A percentile compares a stretch with the other conserved stretches of the same genome.
phyloP scores from a whole-genome alignment of 768 basidiomycete genomes.

The Tulasnella calospora region DNA sequence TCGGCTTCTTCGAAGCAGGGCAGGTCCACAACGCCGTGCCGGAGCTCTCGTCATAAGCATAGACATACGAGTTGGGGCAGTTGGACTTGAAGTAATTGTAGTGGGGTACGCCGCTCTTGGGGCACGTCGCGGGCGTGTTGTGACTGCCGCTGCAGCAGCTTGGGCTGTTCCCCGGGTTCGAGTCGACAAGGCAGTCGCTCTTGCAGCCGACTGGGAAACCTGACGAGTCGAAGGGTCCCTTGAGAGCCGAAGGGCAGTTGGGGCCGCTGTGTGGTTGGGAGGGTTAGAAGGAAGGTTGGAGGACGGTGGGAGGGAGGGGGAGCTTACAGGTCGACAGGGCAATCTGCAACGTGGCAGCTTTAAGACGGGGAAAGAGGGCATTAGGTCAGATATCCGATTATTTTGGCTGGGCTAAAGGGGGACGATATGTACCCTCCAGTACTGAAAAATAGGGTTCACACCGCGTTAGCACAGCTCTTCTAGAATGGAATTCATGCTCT shows the following conservation, averaged over 20 bases:
- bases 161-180: slow-evolving; percentile 27
- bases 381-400: background rate
- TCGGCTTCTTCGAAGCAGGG: background rate
- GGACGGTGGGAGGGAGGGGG: background rate
- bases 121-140: slow-evolving; percentile 31
- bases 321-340: slow-evolving; percentile 6
- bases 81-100: slow-evolving; percentile 29
- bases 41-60: slow-evolving; percentile 29
- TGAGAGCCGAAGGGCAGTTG: slow-evolving; percentile 8
- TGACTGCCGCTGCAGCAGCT: slow-evolving; percentile 31
- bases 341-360: slow-evolving; percentile 9
- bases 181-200: slow-evolving; percentile 30
- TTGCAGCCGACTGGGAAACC: slow-evolving; percentile 32
- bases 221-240: slow-evolving; percentile 21
- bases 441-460: background rate
- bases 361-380: background rate
- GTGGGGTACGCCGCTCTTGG: slow-evolving; percentile 23
- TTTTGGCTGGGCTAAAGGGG: background rate
- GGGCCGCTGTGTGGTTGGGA: background rate
- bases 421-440: background rate
- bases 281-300: background rate
- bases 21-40: slow-evolving; percentile 27
- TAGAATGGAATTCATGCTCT: background rate
- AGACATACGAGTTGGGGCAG: slow-evolving; percentile 28
- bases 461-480: background rate